Evolutionary conservation across 2,329 filamentous ascomycete genomes (phyloP).

Genomic region (Diaporthe amygdali): DNA sequence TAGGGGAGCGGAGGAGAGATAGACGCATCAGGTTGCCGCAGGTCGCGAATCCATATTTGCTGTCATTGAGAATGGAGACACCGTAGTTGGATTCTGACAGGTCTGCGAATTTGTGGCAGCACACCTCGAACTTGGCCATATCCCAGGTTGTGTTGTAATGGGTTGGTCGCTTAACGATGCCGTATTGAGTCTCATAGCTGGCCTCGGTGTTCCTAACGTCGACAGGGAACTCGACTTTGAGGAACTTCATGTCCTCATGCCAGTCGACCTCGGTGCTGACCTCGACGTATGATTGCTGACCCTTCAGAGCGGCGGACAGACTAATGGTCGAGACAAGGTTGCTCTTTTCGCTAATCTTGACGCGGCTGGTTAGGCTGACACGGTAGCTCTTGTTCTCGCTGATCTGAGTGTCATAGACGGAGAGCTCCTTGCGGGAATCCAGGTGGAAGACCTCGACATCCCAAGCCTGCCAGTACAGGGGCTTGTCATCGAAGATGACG

Average conservation of each 20-base stretch:
- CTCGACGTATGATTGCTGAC: slow-evolving; percentile 73
- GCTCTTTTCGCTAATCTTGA: slow-evolving; percentile 85
- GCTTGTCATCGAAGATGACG: slow-evolving; percentile 96
- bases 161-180: slow-evolving; percentile 85
- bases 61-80: slow-evolving; percentile 92
- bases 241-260: slow-evolving; percentile 96
- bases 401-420: slow-evolving; percentile 71
- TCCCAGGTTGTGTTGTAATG: slow-evolving; percentile 96
- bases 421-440: slow-evolving; percentile 80
- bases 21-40: slow-evolving; percentile 88
- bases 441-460: slow-evolving; percentile 97
- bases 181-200: slow-evolving; percentile 93
- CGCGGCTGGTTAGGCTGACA: slow-evolving; percentile 83
- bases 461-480: slow-evolving; percentile 97
- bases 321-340: slow-evolving; percentile 87
- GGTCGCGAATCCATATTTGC: slow-evolving; percentile 95
- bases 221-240: slow-evolving; percentile 98
- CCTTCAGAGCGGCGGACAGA: slow-evolving; percentile 71
- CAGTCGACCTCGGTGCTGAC: slow-evolving; percentile 90
- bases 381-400: slow-evolving; percentile 74
- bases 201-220: slow-evolving; percentile 90
- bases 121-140: slow-evolving; percentile 96
- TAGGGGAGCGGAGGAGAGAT: slow-evolving; percentile 83
- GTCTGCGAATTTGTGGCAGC: slow-evolving; percentile 93
- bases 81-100: slow-evolving; percentile 87